Percentiles rank a stretch among this genome's conserved stretches.
Conservation (phyloP, 441 rosid species). For the Croton setiger region DNA sequence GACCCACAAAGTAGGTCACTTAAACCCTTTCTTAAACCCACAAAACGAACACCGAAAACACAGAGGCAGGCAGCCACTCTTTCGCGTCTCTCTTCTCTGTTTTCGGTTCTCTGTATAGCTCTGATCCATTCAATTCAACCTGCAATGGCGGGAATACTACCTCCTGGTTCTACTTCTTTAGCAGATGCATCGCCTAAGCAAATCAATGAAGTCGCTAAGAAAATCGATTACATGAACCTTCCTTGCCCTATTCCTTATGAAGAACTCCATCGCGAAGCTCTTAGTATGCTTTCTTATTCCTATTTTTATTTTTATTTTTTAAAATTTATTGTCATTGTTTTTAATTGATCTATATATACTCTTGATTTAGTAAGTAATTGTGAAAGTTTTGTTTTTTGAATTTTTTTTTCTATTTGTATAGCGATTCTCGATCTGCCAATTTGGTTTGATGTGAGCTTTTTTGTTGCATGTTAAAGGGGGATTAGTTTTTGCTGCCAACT, state of each 20-base stretch:
- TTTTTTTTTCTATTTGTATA: background rate
- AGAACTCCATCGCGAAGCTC: constrained; percentile 90
- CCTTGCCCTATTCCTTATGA: constrained; percentile 93
- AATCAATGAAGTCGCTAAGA: constrained; percentile 41
- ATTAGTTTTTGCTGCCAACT: background rate
- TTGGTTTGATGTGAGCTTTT: background rate
- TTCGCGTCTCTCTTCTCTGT: background rate
- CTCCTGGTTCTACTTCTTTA: constrained; percentile 28
- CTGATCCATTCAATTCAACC: constrained; percentile 8
- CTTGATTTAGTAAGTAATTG: background rate
- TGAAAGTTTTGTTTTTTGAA: too few relatives aligned
- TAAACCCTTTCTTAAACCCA: constrained; percentile 24
- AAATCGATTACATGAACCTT: constrained; percentile 69
- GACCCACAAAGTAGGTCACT: constrained; percentile 2
- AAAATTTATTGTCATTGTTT: background rate
- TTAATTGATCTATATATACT: background rate
- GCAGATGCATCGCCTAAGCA: constrained; percentile 25
- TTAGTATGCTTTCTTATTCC: constrained; percentile 41
- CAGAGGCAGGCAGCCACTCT: background rate
- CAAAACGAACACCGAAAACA: background rate
- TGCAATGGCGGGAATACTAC: constrained; percentile 53
- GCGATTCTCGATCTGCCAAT: constrained; percentile 8
- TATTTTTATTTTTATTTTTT: background rate
- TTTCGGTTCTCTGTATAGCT: background rate
- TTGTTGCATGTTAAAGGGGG: background rate